Evolutionary conservation across 129 eudicot genomes (phyloP).

Genomic region (Tagetes erecta): DNA sequence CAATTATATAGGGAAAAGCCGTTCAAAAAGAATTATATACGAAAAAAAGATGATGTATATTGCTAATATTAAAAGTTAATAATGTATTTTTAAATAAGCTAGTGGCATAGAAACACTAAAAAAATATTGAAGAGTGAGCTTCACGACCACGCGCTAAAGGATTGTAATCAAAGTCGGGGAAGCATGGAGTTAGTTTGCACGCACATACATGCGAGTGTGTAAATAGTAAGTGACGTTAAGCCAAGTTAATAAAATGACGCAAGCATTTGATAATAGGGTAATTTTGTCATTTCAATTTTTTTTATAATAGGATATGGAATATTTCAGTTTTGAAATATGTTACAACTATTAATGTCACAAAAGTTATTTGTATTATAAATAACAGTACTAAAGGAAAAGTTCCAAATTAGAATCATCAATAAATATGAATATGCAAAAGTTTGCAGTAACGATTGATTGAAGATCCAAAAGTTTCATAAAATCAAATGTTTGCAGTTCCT

Average conservation of each 20-base stretch:
- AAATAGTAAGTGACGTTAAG: background rate
- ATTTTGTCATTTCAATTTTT: too few relatives aligned
- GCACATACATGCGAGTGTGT: background rate
- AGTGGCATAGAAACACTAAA: background rate
- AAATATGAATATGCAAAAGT: too few relatives aligned
- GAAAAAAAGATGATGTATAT: background rate
- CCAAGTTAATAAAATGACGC: background rate
- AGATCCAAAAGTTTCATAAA: too few relatives aligned
- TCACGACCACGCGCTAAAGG: conserved; percentile 1
- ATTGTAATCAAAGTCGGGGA: background rate
- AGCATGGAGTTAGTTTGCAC: background rate
- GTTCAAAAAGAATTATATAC: too few relatives aligned
- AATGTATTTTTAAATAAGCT: background rate
- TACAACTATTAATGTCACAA: too few relatives aligned
- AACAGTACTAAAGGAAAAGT: too few relatives aligned
- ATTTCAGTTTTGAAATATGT: too few relatives aligned
- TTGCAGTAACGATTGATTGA: too few relatives aligned
- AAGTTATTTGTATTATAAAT: too few relatives aligned
- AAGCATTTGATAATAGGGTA: background rate
- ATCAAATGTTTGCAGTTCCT: too few relatives aligned
- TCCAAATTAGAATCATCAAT: too few relatives aligned
- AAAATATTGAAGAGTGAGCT: background rate
- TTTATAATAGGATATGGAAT: too few relatives aligned
- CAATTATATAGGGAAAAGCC: background rate
- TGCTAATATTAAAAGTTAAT: background rate